Evolutionary conservation across 2,329 filamentous ascomycete genomes (phyloP), one percentile per base, ranked within the genome.

Genomic region (Septoria linicola): DNA sequence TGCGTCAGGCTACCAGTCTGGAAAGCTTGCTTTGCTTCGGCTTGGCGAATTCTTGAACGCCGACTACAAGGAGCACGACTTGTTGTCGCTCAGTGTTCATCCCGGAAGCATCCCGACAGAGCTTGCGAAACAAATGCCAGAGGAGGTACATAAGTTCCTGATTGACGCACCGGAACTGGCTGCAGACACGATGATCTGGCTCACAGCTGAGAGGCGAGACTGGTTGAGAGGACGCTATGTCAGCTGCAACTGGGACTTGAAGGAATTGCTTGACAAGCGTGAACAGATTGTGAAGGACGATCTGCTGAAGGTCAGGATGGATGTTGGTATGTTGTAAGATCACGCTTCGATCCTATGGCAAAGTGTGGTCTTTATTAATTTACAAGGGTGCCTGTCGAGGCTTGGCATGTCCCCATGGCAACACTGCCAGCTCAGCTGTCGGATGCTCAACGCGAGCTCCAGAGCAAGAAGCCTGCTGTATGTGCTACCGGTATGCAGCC

Each of bases 41-140:
- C 63, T 80, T n/a, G 70, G 66, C 16, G 74, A 80, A 59, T 76
- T 73, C 48, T 49, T 76, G 17, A 65, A 63, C 5, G 53, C 48
- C 16, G 77, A 80, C 51, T 75, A 80, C 54, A 60, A 59, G 5
- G 63, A 68, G 7, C 60, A 75, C 36, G 73, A 73, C 0, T 54
- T 77, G 1, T 58, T 78, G 13, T 68, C 69, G n/a, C 68, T 70
- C 31, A 59, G 67, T 2, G 43, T 77, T 3, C 74, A 79, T 59
- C 76, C 77, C 0, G 77, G 77, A 2, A 70, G 68, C 10, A 68
- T 76, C 1, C 62, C 63, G 58, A 79, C 76, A 0, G 72, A 75
- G 21, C 64, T 78, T 47, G 68, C 70, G 4, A 19, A 47, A 8
- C 32, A 21, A 11, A 30, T 74, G 68, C 73, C 73, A 0, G 27